Conservation (phyloP, 352 stramenopile genomes). For the Phytophthora gonapodyides region DNA sequence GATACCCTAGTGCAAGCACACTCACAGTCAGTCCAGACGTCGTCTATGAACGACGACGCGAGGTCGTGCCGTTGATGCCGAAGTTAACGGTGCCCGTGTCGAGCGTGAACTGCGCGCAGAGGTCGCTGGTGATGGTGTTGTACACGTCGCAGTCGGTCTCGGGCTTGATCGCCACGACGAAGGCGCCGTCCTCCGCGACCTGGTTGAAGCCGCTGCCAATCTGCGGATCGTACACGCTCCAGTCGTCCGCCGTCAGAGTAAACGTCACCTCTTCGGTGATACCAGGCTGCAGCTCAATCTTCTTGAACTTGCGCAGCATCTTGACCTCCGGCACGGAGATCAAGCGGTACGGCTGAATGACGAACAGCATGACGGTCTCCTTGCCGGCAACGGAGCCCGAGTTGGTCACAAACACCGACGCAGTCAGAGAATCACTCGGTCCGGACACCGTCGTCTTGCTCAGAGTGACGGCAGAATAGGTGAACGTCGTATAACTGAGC, state of each 20-base stretch:
- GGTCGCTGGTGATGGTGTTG: slow-evolving; percentile 39
- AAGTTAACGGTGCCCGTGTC: slow-evolving; percentile 35
- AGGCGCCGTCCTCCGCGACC: slow-evolving; percentile 69
- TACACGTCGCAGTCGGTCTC: slow-evolving; percentile 79
- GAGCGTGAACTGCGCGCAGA: slow-evolving; percentile 57
- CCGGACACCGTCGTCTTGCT: slow-evolving; percentile 39
- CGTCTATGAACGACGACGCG: slow-evolving; percentile 20
- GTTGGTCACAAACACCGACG: slow-evolving; percentile 75
- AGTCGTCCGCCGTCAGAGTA: slow-evolving; percentile 55
- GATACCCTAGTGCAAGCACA: too few species aligned
- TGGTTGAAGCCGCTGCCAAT: slow-evolving; percentile 63
- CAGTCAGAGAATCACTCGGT: slow-evolving; percentile 37
- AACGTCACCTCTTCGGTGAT: slow-evolving; percentile 48
- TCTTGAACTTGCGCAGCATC: slow-evolving; percentile 79
- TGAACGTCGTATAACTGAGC: slow-evolving; percentile 74
- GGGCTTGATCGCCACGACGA: slow-evolving; percentile 70
- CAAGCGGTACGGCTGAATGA: slow-evolving; percentile 63
- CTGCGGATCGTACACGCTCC: slow-evolving; percentile 66
- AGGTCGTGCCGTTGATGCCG: slow-evolving; percentile 31
- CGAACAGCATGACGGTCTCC: slow-evolving; percentile 80
- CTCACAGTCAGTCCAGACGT: too few species aligned
- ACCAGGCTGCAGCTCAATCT: slow-evolving; percentile 61
- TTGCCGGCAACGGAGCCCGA: slow-evolving; percentile 58
- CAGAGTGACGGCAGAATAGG: slow-evolving; percentile 52
- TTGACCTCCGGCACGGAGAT: slow-evolving; percentile 81